Conservation (phyloP, 495 filamentous ascomycete genomes). For the Penicillium malachiteum region DNA sequence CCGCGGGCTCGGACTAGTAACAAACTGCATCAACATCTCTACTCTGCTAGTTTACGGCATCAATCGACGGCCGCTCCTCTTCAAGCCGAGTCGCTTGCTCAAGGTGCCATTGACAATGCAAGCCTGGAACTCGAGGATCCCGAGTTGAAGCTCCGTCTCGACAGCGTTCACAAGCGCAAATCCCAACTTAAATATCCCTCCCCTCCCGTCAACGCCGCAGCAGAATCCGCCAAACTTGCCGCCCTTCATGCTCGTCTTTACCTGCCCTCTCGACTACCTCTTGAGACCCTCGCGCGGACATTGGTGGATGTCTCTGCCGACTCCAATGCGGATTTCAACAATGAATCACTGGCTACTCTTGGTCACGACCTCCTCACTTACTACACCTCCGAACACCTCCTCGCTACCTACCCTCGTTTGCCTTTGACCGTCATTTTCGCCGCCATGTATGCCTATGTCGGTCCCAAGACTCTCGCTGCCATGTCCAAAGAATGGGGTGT, state of each 20-base stretch:
- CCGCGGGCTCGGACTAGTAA: slow-evolving; percentile 51
- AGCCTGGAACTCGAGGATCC: slow-evolving; percentile 13
- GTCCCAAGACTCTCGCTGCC: slow-evolving; percentile 63
- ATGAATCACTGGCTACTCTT: slow-evolving; percentile 74
- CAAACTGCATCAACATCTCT: slow-evolving; percentile 47
- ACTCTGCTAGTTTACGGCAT: slow-evolving; percentile 29
- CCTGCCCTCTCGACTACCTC: slow-evolving; percentile 75
- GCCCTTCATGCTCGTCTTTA: slow-evolving; percentile 89
- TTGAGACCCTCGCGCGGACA: slow-evolving; percentile 80
- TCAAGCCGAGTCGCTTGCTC: slow-evolving; percentile 18
- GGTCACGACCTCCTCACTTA: slow-evolving; percentile 80
- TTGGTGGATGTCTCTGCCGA: slow-evolving; percentile 86
- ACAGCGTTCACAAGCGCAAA: slow-evolving; percentile 20
- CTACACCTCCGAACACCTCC: slow-evolving; percentile 81
- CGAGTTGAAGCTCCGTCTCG: slow-evolving; percentile 16
- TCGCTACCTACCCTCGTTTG: slow-evolving; percentile 84
- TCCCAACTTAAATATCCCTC: slow-evolving; percentile 54
- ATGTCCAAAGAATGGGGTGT: slow-evolving; percentile 87
- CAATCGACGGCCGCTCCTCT: slow-evolving; percentile 42
- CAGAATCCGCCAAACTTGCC: slow-evolving; percentile 81
- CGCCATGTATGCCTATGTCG: slow-evolving; percentile 79
- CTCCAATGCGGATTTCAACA: slow-evolving; percentile 71
- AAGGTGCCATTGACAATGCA: slow-evolving; percentile 7
- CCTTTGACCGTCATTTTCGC: slow-evolving; percentile 79
- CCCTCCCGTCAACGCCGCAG: slow-evolving; percentile 65